Evolutionary conservation across 805 yeast species (phyloP).

Genomic region (Lipomyces oligophaga): DNA sequence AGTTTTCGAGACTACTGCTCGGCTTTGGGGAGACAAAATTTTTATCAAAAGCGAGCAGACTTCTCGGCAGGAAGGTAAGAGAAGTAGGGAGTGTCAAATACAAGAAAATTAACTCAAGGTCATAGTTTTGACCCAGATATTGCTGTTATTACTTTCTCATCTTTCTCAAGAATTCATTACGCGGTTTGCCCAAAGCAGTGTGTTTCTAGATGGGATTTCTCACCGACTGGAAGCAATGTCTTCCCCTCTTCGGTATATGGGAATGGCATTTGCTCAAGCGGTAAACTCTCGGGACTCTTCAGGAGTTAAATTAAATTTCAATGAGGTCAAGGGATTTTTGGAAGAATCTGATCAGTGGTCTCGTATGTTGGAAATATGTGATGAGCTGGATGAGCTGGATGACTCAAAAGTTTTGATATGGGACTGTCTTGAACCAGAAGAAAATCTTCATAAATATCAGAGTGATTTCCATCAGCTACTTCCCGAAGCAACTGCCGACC

Average conservation of each 20-base stretch:
- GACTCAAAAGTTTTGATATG: too few relatives aligned
- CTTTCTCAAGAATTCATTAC: conserved; percentile 2
- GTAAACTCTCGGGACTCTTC: conserved; percentile 26
- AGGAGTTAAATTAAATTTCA: conserved; percentile 32
- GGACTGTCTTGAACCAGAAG: too few relatives aligned
- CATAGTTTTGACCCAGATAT: conserved; percentile 8
- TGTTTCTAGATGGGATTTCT: conserved; percentile 52
- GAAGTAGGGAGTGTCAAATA: not conserved
- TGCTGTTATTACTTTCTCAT: conserved; percentile 15
- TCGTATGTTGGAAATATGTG: conserved; percentile 17
- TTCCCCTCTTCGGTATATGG: conserved; percentile 47
- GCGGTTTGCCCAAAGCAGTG: conserved; percentile 34
- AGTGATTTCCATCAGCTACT: not conserved
- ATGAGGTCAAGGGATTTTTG: conserved; percentile 24
- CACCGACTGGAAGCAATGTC: conserved; percentile 52
- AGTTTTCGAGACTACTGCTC: conserved; percentile 10
- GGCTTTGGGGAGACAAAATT: conserved; percentile 17
- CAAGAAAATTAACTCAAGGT: not conserved
- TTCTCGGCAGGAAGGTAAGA: conserved; percentile 17
- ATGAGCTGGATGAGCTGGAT: conserved; percentile 23
- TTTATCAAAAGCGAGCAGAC: conserved; percentile 14
- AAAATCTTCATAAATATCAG: too few relatives aligned
- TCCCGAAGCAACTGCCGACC: not conserved
- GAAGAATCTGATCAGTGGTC: conserved; percentile 28
- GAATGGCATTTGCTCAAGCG: conserved; percentile 55